Percentiles rank a stretch among this genome's conserved stretches.
These are phyloP conservation scores for Glycine latifolia DNA, from an alignment of 306 rosid species.

Conservation along the genomic window DNA sequence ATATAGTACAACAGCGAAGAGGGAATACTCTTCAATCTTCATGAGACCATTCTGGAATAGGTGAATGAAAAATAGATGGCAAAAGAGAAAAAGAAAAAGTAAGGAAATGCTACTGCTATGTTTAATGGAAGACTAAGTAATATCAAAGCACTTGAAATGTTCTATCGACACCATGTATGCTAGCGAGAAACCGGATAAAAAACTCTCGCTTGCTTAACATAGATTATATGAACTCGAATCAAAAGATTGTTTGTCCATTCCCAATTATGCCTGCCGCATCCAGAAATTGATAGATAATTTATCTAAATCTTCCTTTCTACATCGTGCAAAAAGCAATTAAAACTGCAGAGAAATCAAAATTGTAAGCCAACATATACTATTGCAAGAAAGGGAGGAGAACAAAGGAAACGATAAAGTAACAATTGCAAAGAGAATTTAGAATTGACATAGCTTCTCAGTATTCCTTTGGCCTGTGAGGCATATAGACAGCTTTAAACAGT, in stretches of 20 bases:
- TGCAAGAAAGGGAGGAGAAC: background rate
- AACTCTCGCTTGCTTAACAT: too few species aligned
- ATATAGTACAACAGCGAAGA: conserved; percentile 41
- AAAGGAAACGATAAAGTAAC: conserved; percentile 5
- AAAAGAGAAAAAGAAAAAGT: background rate
- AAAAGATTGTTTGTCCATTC: background rate
- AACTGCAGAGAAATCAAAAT: conserved; percentile 68
- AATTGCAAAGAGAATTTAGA: conserved; percentile 27
- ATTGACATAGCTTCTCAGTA: background rate
- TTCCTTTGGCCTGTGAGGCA: background rate
- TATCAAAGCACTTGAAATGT: conserved; percentile 40
- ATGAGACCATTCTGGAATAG: background rate
- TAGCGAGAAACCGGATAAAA: conserved; percentile 15
- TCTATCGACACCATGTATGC: conserved; percentile 31
- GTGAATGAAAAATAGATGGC: background rate
- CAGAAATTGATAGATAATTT: conserved; percentile 34
- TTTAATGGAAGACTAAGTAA: conserved; percentile 22
- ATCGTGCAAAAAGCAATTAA: conserved; percentile 63
- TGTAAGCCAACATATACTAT: conserved; percentile 35
- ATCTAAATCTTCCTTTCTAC: conserved; percentile 57
- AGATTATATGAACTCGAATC: too few species aligned
- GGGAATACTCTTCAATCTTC: conserved; percentile 47
- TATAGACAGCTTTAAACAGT: too few species aligned
- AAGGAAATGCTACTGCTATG: conserved; percentile 30
- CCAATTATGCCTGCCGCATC: conserved; percentile 39